Base-by-base conservation (phyloP, 345 rosid species). In the Streptanthus diversifolius region DNA sequence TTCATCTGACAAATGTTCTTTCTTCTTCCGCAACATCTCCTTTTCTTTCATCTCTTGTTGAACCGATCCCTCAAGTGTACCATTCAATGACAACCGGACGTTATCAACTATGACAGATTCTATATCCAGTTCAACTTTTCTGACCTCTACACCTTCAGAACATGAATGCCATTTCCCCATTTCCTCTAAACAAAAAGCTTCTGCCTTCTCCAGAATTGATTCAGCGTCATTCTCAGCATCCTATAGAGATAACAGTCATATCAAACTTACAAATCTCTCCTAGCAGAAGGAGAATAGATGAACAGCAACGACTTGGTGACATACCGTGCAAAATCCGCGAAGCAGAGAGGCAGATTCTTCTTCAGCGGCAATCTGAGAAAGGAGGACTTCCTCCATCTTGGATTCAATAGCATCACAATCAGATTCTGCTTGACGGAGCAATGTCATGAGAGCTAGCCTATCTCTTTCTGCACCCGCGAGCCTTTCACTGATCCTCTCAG, bases 341-440 rank as follows among this genome's bases (percentile, higher is more conserved):
- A 92, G 88, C 71, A 88, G 75, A 43, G 90, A 71, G 0, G 91
- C 88, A 47, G 91, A 85, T 48, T 90, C 91, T 80, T 87, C 84
- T 81, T 88, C 98, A 5, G 83, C 90, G 17, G 82, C 76, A 55
- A 92, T 84, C 81, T 82, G 95, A 72, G 83, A 83, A 13, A 71
- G 58, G 21, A 90, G 85, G 75, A 75, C 90, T 59, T 83, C 70
- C 15, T 79, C 83, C 91, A 92, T 83, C 76, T 83, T 66, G 9
- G 86, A 83, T 73, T 90, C 90, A 63, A 88, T 19, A 60, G 83
- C 82, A 55, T 87, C 86, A 12, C 88, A 88, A 18, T 77, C 82
- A 36, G 92, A 78, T 72, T 92, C 88, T 0, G 86, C 85, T 24
- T 86, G 90, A 71, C 84, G 85, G 15, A 88, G 85, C 57, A 82